phyloP scores from a whole-genome alignment of 2,329 filamentous ascomycete species.

The Tolypocladium amazonense region DNA sequence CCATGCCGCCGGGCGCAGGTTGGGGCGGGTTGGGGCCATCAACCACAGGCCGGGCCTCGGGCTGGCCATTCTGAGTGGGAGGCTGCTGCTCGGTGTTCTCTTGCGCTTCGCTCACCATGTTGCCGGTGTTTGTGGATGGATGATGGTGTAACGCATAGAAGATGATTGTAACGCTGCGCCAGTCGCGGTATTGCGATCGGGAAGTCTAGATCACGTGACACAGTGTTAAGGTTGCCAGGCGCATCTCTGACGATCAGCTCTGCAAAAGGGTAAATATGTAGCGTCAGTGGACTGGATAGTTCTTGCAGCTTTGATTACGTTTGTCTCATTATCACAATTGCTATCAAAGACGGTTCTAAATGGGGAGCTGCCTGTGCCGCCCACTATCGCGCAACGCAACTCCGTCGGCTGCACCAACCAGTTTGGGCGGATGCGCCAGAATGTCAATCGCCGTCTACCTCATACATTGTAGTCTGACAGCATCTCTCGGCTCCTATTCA shows the following conservation, averaged over 20 bases:
- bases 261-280: background rate
- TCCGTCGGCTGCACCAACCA: background rate
- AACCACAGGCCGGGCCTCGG: slow-evolving; percentile 7
- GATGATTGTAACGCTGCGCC: background rate
- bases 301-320: background rate
- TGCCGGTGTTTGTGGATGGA: slow-evolving; percentile 2
- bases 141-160: background rate
- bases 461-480: background rate
- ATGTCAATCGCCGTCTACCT: background rate
- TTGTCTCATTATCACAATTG: background rate
- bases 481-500: background rate
- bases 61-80: slow-evolving; percentile 15
- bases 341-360: background rate
- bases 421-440: background rate
- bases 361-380: background rate
- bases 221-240: too few relatives aligned
- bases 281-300: too few relatives aligned
- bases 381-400: background rate
- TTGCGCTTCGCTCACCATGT: slow-evolving; percentile 24
- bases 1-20: slow-evolving; percentile 36
- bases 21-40: slow-evolving; percentile 22
- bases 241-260: too few relatives aligned
- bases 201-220: background rate
- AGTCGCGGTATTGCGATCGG: background rate
- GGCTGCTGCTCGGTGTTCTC: slow-evolving; percentile 20